A percentile compares a stretch with the other conserved stretches of the same genome.
Evolutionary conservation across 306 rosid species (phyloP).

Genomic region (Chamaecrista fasciculata): DNA sequence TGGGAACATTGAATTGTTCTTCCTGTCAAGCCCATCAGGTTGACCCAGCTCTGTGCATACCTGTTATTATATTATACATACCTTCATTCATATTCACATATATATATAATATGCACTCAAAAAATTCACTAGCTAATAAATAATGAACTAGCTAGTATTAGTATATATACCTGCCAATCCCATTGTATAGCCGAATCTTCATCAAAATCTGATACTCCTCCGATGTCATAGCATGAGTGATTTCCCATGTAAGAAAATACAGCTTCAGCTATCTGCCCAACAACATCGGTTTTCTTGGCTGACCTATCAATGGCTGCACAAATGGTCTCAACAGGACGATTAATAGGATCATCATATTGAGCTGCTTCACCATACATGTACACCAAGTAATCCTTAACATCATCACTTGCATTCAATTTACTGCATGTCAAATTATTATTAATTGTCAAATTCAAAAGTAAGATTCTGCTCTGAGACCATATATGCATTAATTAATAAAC

Average conservation of each 20-base stretch:
- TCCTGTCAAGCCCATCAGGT: slow-evolving; percentile 27
- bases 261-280: not conserved
- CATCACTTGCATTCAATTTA: not conserved
- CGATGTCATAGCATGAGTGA: not conserved
- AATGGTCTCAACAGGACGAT: not conserved
- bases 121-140: too few species aligned
- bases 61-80: too few species aligned
- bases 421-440: too few species aligned
- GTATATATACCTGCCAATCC: slow-evolving; percentile 29
- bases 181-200: not conserved
- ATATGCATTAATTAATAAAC: too few species aligned
- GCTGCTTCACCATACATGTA: slow-evolving; percentile 2
- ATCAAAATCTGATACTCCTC: not conserved
- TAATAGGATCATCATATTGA: not conserved
- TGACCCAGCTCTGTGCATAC: slow-evolving; percentile 42
- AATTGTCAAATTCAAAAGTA: not conserved
- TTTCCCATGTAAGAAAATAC: not conserved
- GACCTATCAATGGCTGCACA: slow-evolving; percentile 14
- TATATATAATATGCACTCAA: too few species aligned
- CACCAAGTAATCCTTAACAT: slow-evolving; percentile 11
- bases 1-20: slow-evolving; percentile 37
- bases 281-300: not conserved
- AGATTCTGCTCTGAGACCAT: too few species aligned
- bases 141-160: too few species aligned
- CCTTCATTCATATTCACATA: slow-evolving; percentile 2